phyloP scores from a whole-genome alignment of 176 grass and related monocot species.

The Alloteropsis semialata region DNA sequence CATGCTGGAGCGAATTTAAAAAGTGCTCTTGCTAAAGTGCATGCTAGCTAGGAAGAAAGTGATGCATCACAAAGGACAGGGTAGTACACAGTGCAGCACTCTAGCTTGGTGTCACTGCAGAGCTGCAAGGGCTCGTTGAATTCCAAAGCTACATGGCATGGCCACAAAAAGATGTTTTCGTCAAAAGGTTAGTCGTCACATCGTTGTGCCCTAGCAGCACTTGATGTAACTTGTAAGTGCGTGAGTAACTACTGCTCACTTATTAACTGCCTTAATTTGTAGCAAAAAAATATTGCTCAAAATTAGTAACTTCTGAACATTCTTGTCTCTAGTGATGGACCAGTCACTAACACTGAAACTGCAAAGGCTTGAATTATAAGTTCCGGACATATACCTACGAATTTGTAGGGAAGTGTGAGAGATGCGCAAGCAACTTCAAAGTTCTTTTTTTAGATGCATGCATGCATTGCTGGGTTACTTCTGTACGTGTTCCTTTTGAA shows the following conservation, averaged over 20 bases:
- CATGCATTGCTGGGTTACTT: neutral
- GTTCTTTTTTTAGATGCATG: neutral
- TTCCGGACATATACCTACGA: neutral
- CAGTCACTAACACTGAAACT: neutral
- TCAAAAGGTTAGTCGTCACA: conserved; percentile 11
- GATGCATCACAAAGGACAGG: neutral
- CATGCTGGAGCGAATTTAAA: conserved; percentile 4
- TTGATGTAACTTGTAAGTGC: neutral
- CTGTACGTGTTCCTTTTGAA: neutral
- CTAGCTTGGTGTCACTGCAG: conserved; percentile 14
- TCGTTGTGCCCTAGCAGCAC: neutral
- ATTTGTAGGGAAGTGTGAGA: neutral
- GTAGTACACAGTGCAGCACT: neutral
- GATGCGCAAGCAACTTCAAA: neutral
- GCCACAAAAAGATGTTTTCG: conserved; percentile 4
- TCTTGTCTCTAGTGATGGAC: neutral
- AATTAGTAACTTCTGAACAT: neutral
- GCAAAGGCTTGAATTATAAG: neutral
- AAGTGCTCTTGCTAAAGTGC: conserved; percentile 1
- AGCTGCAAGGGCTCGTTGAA: neutral
- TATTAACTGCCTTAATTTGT: neutral
- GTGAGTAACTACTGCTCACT: neutral
- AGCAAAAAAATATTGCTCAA: neutral
- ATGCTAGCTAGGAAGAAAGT: neutral
- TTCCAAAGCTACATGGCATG: neutral